phyloP scores from a whole-genome alignment of 306 rosid genomes.

The Gleditsia sinensis region DNA sequence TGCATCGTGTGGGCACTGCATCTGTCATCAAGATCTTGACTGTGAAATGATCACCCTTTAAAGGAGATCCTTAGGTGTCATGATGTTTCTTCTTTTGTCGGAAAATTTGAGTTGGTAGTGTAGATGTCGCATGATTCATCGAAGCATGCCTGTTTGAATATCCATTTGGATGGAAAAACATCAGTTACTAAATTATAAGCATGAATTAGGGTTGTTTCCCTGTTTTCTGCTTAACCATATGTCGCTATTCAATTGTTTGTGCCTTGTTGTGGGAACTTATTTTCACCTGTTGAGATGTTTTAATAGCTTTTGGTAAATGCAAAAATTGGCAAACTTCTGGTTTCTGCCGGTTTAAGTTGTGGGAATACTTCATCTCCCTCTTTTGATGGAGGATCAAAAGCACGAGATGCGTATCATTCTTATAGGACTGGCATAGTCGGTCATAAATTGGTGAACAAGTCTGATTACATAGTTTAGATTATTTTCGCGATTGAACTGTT shows the following conservation, averaged over 20 bases:
- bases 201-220: background rate
- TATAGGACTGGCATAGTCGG: too few species aligned
- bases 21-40: conserved; percentile 93
- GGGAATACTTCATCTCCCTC: too few species aligned
- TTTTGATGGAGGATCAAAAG: too few species aligned
- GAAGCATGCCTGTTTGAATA: conserved; percentile 23
- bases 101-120: conserved; percentile 15
- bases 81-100: background rate
- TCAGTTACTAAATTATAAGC: background rate
- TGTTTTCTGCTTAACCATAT: background rate
- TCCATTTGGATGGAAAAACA: background rate
- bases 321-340: background rate
- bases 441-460: too few species aligned
- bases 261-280: conserved; percentile 13
- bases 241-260: background rate
- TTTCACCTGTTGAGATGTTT: conserved; percentile 16
- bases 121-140: conserved; percentile 3
- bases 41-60: conserved; percentile 71
- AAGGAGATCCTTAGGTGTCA: conserved; percentile 6
- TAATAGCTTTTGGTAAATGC: conserved; percentile 22
- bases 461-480: too few species aligned
- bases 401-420: too few species aligned
- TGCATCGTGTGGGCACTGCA: conserved; percentile 90
- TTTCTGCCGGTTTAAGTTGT: background rate
- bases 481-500: too few species aligned